A percentile compares a stretch with the other conserved stretches of the same genome.
phyloP scores from a whole-genome alignment of 108 stramenopile genomes.

The Ochromonas danica region DNA sequence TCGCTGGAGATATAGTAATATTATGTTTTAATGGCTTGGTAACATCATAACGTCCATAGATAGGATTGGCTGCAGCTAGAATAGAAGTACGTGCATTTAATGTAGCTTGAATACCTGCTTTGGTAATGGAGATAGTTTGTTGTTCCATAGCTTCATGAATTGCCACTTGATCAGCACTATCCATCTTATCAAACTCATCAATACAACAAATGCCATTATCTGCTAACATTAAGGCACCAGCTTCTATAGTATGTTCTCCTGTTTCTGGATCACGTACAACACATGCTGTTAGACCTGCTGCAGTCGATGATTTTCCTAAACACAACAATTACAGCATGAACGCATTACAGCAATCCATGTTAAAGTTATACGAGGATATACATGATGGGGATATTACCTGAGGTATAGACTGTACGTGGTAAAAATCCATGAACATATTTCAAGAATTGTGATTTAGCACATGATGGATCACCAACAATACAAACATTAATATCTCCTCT shows the following conservation, averaged over 20 bases:
- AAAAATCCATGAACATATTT: constrained; percentile 92
- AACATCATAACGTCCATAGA: constrained; percentile 96
- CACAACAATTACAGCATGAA: not conserved
- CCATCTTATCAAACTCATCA: constrained; percentile 69
- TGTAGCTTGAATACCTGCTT: constrained; percentile 98
- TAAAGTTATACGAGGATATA: not conserved
- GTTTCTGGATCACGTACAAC: constrained; percentile 94
- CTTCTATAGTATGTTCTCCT: constrained; percentile 97
- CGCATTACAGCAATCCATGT: not conserved
- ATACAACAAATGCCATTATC: constrained; percentile 99
- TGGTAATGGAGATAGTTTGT: constrained; percentile 98
- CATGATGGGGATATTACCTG: constrained; percentile 69
- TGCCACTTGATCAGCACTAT: constrained; percentile 85
- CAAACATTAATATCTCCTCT: constrained; percentile 98
- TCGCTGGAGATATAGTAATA: constrained; percentile 88
- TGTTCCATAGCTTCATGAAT: constrained; percentile 87
- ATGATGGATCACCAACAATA: constrained; percentile 95
- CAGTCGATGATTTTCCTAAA: constrained; percentile 87
- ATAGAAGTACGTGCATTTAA: constrained; percentile 96
- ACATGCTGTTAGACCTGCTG: constrained; percentile 96
- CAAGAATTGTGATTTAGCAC: constrained; percentile 95
- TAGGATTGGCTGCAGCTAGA: constrained; percentile 97
- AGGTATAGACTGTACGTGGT: constrained; percentile 90
- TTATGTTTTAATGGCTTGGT: constrained; percentile 92
- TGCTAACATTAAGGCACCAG: constrained; percentile 97